phyloP scores from a whole-genome alignment of 345 rosid genomes.

The Kandelia obovata region DNA sequence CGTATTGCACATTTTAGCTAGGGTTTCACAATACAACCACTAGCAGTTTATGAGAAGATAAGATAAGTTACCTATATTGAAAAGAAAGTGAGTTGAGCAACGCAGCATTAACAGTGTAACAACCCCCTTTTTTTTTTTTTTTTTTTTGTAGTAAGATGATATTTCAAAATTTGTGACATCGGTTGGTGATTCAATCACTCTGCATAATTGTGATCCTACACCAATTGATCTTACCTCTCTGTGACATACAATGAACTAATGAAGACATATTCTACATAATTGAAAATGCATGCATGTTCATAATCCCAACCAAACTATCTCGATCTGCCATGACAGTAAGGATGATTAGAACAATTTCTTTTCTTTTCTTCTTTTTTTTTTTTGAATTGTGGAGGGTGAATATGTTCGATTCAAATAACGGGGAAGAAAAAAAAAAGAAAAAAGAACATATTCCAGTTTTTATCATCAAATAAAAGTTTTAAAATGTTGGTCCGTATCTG shows the following conservation, averaged over 20 bases:
- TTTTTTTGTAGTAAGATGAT: background rate
- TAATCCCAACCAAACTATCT: too few species aligned
- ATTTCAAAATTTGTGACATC: background rate
- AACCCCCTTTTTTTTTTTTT: background rate
- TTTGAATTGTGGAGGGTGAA: too few species aligned
- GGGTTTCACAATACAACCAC: slow-evolving; percentile 13
- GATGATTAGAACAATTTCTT: background rate
- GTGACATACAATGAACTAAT: background rate
- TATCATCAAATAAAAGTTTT: slow-evolving; percentile 2
- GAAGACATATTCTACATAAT: background rate
- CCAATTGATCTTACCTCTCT: background rate
- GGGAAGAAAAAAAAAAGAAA: too few species aligned
- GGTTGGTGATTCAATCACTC: slow-evolving; percentile 7
- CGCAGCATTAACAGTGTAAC: background rate
- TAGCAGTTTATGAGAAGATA: slow-evolving; percentile 9
- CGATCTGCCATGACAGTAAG: background rate
- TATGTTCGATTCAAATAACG: background rate
- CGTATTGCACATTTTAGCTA: slow-evolving; percentile 5
- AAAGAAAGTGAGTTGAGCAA: slow-evolving; percentile 4
- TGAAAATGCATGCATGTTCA: too few species aligned
- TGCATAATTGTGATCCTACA: slow-evolving; percentile 5
- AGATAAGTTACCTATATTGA: slow-evolving; percentile 10
- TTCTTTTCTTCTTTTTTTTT: too few species aligned
- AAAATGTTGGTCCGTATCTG: slow-evolving; percentile 1
- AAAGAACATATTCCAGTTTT: slow-evolving; percentile 6